phyloP scores from a whole-genome alignment of 2,329 filamentous ascomycete species.

The Tolypocladium tundrense region DNA sequence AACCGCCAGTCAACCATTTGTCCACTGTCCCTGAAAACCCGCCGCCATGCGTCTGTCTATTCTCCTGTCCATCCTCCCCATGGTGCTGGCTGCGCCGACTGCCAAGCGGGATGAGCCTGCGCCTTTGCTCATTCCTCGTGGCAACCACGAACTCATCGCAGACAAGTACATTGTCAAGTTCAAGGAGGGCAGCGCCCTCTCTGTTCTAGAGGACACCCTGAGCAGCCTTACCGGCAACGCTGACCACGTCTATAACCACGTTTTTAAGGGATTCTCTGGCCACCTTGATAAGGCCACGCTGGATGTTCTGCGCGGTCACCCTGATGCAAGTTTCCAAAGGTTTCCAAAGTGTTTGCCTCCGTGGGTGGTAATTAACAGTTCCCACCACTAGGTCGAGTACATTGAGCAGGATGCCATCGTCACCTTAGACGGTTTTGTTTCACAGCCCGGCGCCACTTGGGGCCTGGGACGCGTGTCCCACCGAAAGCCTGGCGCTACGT shows the following conservation, averaged over 20 bases:
- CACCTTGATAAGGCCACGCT: conserved; percentile 8
- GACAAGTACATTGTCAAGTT: conserved; percentile 19
- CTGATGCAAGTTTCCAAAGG: conserved; percentile 6
- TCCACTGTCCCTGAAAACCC: background rate
- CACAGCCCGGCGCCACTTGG: conserved; percentile 25
- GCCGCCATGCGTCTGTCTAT: conserved; percentile 7
- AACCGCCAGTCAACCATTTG: no score
- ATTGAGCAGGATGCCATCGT: conserved; percentile 23
- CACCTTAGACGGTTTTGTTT: conserved; percentile 6
- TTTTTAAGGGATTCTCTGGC: conserved; percentile 12
- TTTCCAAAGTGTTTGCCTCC: background rate
- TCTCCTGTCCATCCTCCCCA: conserved; percentile 9
- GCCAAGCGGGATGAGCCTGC: conserved; percentile 12
- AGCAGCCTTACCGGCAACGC: conserved; percentile 8
- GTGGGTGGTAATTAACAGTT: no score
- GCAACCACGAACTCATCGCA: conserved; percentile 7
- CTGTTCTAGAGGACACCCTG: conserved; percentile 4
- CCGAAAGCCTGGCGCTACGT: conserved; percentile 9
- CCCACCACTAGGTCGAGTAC: conserved; percentile 16
- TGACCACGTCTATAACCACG: conserved; percentile 11
- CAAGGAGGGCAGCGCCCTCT: conserved; percentile 6
- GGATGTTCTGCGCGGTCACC: conserved; percentile 9
- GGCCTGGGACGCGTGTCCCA: conserved; percentile 25
- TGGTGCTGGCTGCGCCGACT: conserved; percentile 7
- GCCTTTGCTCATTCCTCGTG: conserved; percentile 11